Evolutionary conservation across 306 rosid genomes (phyloP).

Genomic region (Quercus variabilis): DNA sequence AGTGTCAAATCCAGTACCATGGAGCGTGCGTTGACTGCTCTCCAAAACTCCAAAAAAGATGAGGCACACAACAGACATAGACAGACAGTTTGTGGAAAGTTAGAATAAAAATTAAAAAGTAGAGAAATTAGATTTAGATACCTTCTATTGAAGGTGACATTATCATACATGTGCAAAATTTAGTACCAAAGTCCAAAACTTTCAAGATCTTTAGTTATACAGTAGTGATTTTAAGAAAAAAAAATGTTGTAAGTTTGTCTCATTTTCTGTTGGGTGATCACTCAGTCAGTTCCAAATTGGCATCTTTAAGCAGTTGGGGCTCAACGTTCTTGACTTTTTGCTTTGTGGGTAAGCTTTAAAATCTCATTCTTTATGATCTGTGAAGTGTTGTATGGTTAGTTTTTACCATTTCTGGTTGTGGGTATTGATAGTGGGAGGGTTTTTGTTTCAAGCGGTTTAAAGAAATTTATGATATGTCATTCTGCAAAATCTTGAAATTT

Average conservation of each 20-base stretch:
- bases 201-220: constrained; percentile 14
- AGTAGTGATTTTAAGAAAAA: not conserved
- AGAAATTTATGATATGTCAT: not conserved
- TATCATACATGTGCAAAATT: constrained; percentile 9
- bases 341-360: constrained; percentile 5
- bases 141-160: constrained; percentile 12
- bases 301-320: not conserved
- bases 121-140: not conserved
- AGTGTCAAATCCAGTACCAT: not conserved
- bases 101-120: not conserved
- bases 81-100: not conserved
- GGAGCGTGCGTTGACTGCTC: constrained; percentile 22
- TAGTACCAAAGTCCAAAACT: not conserved
- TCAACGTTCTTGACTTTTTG: not conserved
- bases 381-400: not conserved
- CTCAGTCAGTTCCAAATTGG: not conserved
- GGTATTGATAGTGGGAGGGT: not conserved
- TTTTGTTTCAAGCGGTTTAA: not conserved
- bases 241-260: not conserved
- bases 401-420: not conserved
- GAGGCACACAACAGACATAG: not conserved
- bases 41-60: constrained; percentile 9
- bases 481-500: not conserved
- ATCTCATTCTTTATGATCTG: not conserved
- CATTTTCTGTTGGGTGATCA: not conserved